phyloP scores from a whole-genome alignment of 1,139 yeast genomes.

The Lodderomyces parapsilosis region DNA sequence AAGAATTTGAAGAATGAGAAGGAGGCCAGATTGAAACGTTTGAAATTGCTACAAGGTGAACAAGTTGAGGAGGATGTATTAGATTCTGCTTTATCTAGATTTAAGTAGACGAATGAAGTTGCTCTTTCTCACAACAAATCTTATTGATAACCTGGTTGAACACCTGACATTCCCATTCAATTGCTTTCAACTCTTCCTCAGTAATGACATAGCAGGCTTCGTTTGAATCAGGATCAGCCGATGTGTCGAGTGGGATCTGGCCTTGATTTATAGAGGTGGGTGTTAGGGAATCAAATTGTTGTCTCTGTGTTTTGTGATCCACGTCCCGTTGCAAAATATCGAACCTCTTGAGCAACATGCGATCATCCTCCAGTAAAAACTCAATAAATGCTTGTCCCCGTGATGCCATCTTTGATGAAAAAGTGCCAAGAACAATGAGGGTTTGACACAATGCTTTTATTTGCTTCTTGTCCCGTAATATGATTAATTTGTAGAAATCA shows the following conservation, averaged over 20 bases:
- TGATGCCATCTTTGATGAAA: constrained; percentile 20
- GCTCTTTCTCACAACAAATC: neutral
- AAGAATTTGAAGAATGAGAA: constrained; percentile 74
- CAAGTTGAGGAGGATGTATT: constrained; percentile 53
- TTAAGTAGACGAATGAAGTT: constrained; percentile 26
- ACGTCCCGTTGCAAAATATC: neutral
- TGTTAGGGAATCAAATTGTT: neutral
- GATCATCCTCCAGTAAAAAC: constrained; percentile 19
- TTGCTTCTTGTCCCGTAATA: constrained; percentile 18
- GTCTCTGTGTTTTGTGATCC: neutral
- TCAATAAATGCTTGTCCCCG: constrained; percentile 21
- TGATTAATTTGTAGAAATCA: constrained; percentile 16
- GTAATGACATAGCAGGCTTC: constrained; percentile 1
- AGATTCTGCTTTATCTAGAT: constrained; percentile 60
- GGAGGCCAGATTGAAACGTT: constrained; percentile 59
- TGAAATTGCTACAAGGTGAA: constrained; percentile 49
- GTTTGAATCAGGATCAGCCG: neutral
- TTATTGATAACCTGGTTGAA: constrained; percentile 16
- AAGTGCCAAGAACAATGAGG: constrained; percentile 21
- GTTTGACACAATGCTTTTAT: constrained; percentile 18
- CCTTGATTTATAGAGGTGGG: neutral
- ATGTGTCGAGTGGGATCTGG: neutral
- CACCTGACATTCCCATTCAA: constrained; percentile 25
- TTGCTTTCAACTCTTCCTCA: constrained; percentile 18
- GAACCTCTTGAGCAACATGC: neutral